Percentiles rank a stretch among this genome's conserved stretches.
phyloP scores from a whole-genome alignment of 441 rosid genomes.

The Arabidopsis lyrata region DNA sequence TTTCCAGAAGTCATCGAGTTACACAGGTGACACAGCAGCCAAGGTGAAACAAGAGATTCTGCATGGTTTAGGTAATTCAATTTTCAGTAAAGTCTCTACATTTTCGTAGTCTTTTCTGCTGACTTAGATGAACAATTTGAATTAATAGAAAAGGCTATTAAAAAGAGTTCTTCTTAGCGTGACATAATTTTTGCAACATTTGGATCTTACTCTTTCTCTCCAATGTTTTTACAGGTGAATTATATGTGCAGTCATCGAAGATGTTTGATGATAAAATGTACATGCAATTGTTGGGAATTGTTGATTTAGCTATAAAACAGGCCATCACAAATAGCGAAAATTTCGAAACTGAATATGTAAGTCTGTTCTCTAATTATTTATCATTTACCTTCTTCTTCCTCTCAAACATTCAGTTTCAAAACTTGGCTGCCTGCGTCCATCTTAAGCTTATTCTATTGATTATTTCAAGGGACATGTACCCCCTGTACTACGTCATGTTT shows the following conservation, averaged over 20 bases:
- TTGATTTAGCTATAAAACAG: conserved; percentile 77
- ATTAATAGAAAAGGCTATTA: conserved; percentile 19
- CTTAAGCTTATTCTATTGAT: conserved; percentile 25
- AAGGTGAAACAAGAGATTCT: conserved; percentile 97
- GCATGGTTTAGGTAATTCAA: conserved; percentile 83
- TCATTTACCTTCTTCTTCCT: conserved; percentile 17
- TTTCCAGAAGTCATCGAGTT: conserved; percentile 75
- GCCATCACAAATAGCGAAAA: conserved; percentile 60
- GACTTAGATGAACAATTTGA: background rate
- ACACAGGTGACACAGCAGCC: conserved; percentile 62
- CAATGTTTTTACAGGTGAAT: conserved; percentile 72
- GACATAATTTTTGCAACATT: conserved; percentile 9
- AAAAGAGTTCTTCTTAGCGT: conserved; percentile 4
- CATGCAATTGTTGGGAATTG: conserved; percentile 75
- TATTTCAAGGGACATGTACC: conserved; percentile 75
- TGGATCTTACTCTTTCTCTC: conserved; percentile 42
- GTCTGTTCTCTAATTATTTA: conserved; percentile 43
- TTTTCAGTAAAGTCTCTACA: background rate
- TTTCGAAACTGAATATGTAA: conserved; percentile 82
- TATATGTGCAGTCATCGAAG: conserved; percentile 80
- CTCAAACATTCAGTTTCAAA: conserved; percentile 26
- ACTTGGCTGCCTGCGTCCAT: conserved; percentile 24
- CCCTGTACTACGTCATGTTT: conserved; percentile 80
- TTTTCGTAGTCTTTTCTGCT: background rate
- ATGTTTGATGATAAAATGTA: conserved; percentile 91